Evolutionary conservation across 352 stramenopile species (phyloP).

Genomic region (Phytophthora cryptogea): DNA sequence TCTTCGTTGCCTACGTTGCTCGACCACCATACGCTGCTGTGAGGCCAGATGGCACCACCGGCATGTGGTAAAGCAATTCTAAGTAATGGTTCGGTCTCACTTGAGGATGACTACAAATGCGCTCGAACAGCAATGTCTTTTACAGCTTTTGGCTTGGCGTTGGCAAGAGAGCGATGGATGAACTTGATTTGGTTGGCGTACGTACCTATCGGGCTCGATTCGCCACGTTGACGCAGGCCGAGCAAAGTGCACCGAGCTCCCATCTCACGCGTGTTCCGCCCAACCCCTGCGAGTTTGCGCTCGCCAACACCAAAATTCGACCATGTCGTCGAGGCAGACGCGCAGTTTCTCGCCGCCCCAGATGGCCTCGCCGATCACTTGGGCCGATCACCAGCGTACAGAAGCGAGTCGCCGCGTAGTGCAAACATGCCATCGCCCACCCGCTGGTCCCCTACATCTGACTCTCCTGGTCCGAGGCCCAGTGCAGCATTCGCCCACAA

Average conservation of each 20-base stretch:
- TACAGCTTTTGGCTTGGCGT: conserved; percentile 7
- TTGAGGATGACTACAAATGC: conserved; percentile 16
- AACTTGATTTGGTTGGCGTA: conserved; percentile 11
- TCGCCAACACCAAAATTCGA: neutral
- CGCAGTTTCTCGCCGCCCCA: conserved; percentile 23
- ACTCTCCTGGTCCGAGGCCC: conserved; percentile 21
- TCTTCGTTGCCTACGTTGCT: conserved; percentile 15
- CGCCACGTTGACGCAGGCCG: conserved; percentile 23
- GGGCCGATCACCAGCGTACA: conserved; percentile 31
- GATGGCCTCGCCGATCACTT: conserved; percentile 29
- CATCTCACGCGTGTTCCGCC: conserved; percentile 18
- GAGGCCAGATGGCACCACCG: conserved; percentile 19
- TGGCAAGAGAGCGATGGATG: neutral
- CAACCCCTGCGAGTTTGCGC: conserved; percentile 4
- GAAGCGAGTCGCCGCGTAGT: conserved; percentile 32
- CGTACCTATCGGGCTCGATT: conserved; percentile 7
- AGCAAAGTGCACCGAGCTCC: conserved; percentile 14
- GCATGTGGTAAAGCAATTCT: conserved; percentile 13
- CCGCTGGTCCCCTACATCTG: conserved; percentile 32
- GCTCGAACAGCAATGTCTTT: conserved; percentile 5
- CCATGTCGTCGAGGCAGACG: conserved; percentile 5
- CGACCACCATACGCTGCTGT: conserved; percentile 21
- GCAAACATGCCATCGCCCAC: conserved; percentile 21
- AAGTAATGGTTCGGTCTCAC: conserved; percentile 14
- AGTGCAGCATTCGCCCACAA: conserved; percentile 16